phyloP scores from a whole-genome alignment of 2,329 filamentous ascomycete genomes.

The Esteya vermicola region DNA sequence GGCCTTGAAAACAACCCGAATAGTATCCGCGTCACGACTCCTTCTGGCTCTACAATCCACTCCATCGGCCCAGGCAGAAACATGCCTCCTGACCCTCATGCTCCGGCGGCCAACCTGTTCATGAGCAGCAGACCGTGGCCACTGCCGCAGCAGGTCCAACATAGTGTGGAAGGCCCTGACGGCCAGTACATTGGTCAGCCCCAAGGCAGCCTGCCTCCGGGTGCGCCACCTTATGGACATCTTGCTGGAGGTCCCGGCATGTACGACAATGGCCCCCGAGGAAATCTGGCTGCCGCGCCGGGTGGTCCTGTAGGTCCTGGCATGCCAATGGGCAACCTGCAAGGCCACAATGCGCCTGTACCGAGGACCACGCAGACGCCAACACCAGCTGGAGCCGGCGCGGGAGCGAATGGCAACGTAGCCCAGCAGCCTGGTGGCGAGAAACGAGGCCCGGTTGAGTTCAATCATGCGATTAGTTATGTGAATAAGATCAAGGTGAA shows the following conservation, averaged over 20 bases:
- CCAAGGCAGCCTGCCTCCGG: slow-evolving; percentile 29
- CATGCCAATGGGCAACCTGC: slow-evolving; percentile 4
- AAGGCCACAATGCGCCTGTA: slow-evolving; percentile 25
- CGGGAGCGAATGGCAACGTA: slow-evolving; percentile 46
- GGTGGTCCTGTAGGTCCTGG: slow-evolving; percentile 2
- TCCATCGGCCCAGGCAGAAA: slow-evolving; percentile 51
- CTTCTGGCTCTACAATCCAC: slow-evolving; percentile 91
- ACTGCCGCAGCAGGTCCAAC: slow-evolving; percentile 30
- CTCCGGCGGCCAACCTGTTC: slow-evolving; percentile 25
- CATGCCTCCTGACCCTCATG: slow-evolving; percentile 29
- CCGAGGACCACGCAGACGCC: slow-evolving; percentile 42
- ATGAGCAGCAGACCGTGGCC: slow-evolving; percentile 26
- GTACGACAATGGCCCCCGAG: slow-evolving; percentile 7
- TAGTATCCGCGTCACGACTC: slow-evolving; percentile 90
- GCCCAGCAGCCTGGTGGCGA: slow-evolving; percentile 52
- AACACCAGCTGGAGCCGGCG: slow-evolving; percentile 30
- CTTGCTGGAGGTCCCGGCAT: slow-evolving; percentile 1
- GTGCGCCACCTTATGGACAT: slow-evolving; percentile 15
- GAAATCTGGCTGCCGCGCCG: slow-evolving; percentile 1
- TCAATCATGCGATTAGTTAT: slow-evolving; percentile 98
- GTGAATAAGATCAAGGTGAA: slow-evolving; percentile 98
- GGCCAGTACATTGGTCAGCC: slow-evolving; percentile 45
- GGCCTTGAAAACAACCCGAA: slow-evolving; percentile 89
- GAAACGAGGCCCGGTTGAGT: slow-evolving; percentile 89
- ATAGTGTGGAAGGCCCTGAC: slow-evolving; percentile 49